Base-by-base conservation (phyloP, 345 rosid genomes). In the Syzygium grande region DNA sequence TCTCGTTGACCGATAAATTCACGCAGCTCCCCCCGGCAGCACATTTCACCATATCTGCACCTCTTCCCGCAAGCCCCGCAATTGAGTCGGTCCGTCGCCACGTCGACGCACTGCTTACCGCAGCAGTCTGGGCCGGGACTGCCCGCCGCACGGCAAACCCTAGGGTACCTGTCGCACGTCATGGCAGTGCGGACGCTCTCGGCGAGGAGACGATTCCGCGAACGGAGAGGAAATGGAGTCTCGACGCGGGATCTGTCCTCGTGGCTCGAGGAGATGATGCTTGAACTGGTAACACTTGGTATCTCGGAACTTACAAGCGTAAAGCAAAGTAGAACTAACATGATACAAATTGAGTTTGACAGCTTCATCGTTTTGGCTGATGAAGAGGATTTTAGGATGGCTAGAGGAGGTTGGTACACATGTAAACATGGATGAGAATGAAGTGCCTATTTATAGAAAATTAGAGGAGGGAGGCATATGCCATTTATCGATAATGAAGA, bases 31-130 rank as follows among this genome's bases (percentile, higher is more conserved):
- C 49, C 80, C 25, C 3, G 25, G 49, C 80, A 73, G 2, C 93
- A 68, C 92, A 89, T 61, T 7, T 92, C 93, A 34, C 80, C 30
- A 63, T 92, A 88, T 1, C 91, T 87, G 87, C 94, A 91, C 89
- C 63, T 89, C 7, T 80, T 86, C 34, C 93, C 90, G 29, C 94
- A 92, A 19, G 77, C 53, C 2, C 92, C 92, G 17, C 94, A 91
- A 52, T 89, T 91, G 1, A 83, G 59, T 15, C 56, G 38, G 73
- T 91, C 90, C 3, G 84, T 61, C 16, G 23, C 23, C 84, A 89
- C 87, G 52, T 90, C 41, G 1, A 91, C 90, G 41, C 93, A 91
- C 27, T 56, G 73, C 85, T 86, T 89, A 19, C 53, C 29, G 86
- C 93, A 87, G 51, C 93, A 91, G 38, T 90, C 16, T 2, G 83